Evolutionary conservation across 192 early-diverging fungal genomes (phyloP), one percentile per base, ranked within the genome.

Genomic region (Backusella sp.): DNA sequence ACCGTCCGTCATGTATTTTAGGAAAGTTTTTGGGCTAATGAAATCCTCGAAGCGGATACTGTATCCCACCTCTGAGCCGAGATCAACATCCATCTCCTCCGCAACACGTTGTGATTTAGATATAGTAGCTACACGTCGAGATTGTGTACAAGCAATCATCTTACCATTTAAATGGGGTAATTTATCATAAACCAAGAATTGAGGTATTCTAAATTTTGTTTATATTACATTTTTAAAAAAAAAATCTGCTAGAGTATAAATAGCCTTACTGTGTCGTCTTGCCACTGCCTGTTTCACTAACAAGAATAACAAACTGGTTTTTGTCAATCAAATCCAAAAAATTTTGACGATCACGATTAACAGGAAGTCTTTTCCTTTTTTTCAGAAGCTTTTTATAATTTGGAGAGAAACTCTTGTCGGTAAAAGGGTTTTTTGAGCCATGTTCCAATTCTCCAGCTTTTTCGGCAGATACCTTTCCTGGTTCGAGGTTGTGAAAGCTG

Each of bases 1-100:
- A 94, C 98, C 98, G 83, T 99, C 97, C 0, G 98, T 99, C 88
- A 97, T 95, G 85, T 98, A 98, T 86, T 98, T 98, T 34, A 99
- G 87, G 21, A 94, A 82, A 2, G 97, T 99, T 17, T 85, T 89
- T 9, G 84, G 77, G 11, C 92, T 91, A 0, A 97, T 98, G 80
- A 91, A 91, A 82, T 98, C 96, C 83, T 99, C 97, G 77, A 99
- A 99, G 86, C 98, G 94, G 79, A 99, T 99, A 76, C 90, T 93
- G 84, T 99, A 99, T 65, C 98, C 98, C 34, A 99, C 98, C 81
- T 98, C 94, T 52, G 93, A 88, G 28, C 98, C 97, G 15, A 99
- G 86, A 52, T 86, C 84, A 12, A 96, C 94, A 76, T 98, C 96
- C 87, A 99, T 83, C 73, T 99, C 98, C 72, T 99, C 97, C 1